These are phyloP conservation scores for Sclerotinia glacialis DNA, from an alignment of 2,329 filamentous ascomycete species.

Conservation along the genomic window DNA sequence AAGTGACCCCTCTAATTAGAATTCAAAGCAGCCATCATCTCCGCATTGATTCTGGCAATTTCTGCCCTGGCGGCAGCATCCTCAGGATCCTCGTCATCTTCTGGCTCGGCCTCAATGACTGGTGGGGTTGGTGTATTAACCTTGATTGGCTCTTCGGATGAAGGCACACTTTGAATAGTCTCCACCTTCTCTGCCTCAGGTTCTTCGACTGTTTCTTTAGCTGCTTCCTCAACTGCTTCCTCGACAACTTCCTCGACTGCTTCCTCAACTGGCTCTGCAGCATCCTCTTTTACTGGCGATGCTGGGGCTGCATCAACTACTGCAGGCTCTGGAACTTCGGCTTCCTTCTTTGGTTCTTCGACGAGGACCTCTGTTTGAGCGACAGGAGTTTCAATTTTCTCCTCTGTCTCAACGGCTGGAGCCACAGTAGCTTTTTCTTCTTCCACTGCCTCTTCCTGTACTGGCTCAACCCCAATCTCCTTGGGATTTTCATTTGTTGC, in stretches of 20 bases:
- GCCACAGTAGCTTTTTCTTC: not conserved
- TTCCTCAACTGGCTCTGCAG: not conserved
- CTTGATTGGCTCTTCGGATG: conserved; percentile 8
- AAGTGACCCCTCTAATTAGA: not conserved
- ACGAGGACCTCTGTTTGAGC: not conserved
- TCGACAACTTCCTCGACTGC: not conserved
- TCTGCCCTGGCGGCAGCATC: conserved; percentile 34
- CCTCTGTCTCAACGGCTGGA: conserved; percentile 8
- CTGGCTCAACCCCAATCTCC: conserved; percentile 14
- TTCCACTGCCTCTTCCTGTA: conserved; percentile 12
- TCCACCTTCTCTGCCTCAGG: conserved; percentile 12
- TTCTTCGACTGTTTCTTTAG: not conserved
- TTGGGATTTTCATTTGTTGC: conserved; percentile 22
- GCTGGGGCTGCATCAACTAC: conserved; percentile 14
- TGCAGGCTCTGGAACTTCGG: not conserved
- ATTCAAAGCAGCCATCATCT: conserved; percentile 28
- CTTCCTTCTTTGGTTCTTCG: conserved; percentile 16
- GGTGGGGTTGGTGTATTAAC: not conserved
- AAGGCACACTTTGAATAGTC: not conserved
- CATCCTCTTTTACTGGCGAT: not conserved
- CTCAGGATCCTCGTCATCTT: conserved; percentile 29
- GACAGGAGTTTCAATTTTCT: not conserved
- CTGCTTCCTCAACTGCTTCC: conserved; percentile 8
- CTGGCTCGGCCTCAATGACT: not conserved
- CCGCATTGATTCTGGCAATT: conserved; percentile 34